These are phyloP conservation scores for Leishmania mexicana DNA, from an alignment of 208 protist species.

Conservation along the genomic window DNA sequence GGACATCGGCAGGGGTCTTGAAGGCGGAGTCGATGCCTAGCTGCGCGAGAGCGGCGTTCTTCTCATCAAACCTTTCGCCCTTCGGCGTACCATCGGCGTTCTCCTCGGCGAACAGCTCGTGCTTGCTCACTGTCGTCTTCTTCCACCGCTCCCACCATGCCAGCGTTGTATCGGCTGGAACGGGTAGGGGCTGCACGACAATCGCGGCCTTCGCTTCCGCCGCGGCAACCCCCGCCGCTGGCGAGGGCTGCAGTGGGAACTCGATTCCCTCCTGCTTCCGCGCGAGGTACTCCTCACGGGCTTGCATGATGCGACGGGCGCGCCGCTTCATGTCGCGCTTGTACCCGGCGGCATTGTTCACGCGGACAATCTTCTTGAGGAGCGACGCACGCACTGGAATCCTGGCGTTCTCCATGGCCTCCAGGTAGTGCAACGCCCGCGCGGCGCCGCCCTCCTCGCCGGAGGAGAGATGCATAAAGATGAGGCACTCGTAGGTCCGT, in stretches of 20 bases:
- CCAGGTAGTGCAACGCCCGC: conserved; percentile 85
- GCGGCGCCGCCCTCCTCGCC: conserved; percentile 90
- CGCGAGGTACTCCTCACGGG: conserved; percentile 83
- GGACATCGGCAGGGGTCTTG: conserved; percentile 65
- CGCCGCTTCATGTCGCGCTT: conserved; percentile 92
- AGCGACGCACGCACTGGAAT: conserved; percentile 76
- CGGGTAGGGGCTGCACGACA: conserved; percentile 48
- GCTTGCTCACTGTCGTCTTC: conserved; percentile 72
- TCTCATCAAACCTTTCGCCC: conserved; percentile 82
- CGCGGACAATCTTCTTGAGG: conserved; percentile 87
- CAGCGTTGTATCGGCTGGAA: conserved; percentile 64
- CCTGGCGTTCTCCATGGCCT: conserved; percentile 84
- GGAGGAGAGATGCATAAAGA: conserved; percentile 92
- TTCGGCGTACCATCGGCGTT: conserved; percentile 78
- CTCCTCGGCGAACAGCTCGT: conserved; percentile 87
- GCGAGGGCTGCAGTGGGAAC: conserved; percentile 24
- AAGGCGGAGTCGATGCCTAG: conserved; percentile 83
- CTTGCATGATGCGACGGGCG: conserved; percentile 92
- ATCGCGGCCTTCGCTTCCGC: conserved; percentile 1
- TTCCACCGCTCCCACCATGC: conserved; percentile 91
- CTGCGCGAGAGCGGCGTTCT: conserved; percentile 80
- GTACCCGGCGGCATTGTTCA: conserved; percentile 88
- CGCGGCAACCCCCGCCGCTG: not conserved
- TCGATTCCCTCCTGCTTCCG: conserved; percentile 55
- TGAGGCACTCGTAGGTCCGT: conserved; percentile 87